Conservation (phyloP, 2,329 filamentous ascomycete genomes). For the Phialophora chinensis region DNA sequence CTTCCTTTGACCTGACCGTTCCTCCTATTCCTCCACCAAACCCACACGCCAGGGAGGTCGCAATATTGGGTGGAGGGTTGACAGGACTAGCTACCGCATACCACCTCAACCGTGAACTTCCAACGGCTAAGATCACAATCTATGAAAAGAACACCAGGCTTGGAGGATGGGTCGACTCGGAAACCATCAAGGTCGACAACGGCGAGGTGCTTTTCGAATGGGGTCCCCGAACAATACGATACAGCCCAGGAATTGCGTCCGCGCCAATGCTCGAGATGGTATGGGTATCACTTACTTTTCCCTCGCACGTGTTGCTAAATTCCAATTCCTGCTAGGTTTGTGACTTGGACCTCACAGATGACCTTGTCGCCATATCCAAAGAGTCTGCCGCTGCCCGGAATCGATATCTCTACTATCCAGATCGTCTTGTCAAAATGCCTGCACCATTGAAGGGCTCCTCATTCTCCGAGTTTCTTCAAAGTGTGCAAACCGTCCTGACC, state of each 20-base stretch:
- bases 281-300: constrained; percentile 40
- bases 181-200: constrained; percentile 63
- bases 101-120: constrained; percentile 73
- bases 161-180: constrained; percentile 84
- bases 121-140: constrained; percentile 73
- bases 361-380: constrained; percentile 62
- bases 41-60: constrained; percentile 55
- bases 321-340: constrained; percentile 55
- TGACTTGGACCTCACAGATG: constrained; percentile 61
- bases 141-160: constrained; percentile 74
- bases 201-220: constrained; percentile 78
- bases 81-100: constrained; percentile 81
- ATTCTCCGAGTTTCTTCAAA: constrained; percentile 43
- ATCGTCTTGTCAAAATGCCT: constrained; percentile 73
- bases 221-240: constrained; percentile 78
- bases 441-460: constrained; percentile 43
- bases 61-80: constrained; percentile 79
- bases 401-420: constrained; percentile 87
- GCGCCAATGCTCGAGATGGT: constrained; percentile 75
- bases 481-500: constrained; percentile 48
- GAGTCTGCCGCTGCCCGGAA: constrained; percentile 61
- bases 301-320: constrained; percentile 9
- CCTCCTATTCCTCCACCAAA: constrained; percentile 29
- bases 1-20: background rate
- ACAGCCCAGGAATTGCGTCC: constrained; percentile 59